Conservation (phyloP, 129 eudicot genomes). For the Pulicaria dysenterica region DNA sequence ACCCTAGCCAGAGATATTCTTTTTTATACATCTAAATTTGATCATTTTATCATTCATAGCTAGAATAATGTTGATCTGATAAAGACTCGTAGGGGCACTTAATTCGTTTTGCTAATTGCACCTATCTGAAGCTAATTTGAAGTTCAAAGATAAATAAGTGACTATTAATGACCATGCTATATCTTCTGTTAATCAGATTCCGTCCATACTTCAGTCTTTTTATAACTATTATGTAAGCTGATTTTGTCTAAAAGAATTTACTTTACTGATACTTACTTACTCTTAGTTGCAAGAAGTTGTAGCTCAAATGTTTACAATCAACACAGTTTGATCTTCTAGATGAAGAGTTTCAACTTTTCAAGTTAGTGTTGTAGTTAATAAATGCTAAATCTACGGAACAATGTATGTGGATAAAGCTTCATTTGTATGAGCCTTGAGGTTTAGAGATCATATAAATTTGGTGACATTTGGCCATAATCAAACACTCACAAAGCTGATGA, state of each 20-base stretch:
- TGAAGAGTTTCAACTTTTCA: neutral
- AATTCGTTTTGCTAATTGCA: neutral
- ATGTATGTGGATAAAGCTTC: neutral
- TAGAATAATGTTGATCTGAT: slow-evolving; percentile 16
- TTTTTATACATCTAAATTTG: neutral
- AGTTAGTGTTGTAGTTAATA: neutral
- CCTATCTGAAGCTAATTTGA: slow-evolving; percentile 2
- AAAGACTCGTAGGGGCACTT: neutral
- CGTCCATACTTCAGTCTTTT: too few species aligned
- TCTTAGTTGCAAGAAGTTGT: neutral
- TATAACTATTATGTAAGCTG: neutral
- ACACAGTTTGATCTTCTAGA: slow-evolving; percentile 1
- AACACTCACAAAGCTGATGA: neutral
- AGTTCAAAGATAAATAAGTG: neutral
- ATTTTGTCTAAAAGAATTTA: neutral
- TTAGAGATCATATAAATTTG: neutral
- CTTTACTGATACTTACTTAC: neutral
- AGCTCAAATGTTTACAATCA: neutral
- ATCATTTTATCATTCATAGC: neutral
- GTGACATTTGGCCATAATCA: neutral
- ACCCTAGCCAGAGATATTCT: slow-evolving; percentile 16
- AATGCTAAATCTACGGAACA: neutral
- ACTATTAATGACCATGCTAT: too few species aligned
- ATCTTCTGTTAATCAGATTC: too few species aligned
- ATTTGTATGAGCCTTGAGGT: too few species aligned